Base-by-base conservation (phyloP, 306 rosid genomes). In the Cyclanthera cordifolia region DNA sequence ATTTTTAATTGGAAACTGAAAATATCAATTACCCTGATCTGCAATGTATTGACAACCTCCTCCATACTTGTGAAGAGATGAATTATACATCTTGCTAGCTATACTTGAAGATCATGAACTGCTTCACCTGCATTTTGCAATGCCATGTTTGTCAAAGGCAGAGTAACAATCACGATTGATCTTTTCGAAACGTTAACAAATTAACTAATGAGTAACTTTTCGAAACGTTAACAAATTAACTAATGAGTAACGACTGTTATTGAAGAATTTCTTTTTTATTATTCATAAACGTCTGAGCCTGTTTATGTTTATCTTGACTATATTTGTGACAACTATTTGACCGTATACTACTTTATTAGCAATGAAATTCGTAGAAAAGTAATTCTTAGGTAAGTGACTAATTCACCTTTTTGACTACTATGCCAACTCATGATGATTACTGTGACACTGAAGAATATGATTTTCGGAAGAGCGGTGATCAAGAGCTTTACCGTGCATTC, bases 401-500 rank as follows among this genome's bases (percentile, higher is more conserved):
- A 0, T 37, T 7, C 1, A 8, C 43, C 11, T 11, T 37, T 11
- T 37, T 37, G 43, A 37, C 43, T 37, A 37, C 7, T 37, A 37
- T 10, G 7, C 43, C 12, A 37, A 37, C 8, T 4, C 12, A 37
- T 37, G 43, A 37, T 34, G 3, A 9, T 34, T 34, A 34, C 3
- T n/a, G n/a, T n/a, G n/a, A n/a, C n/a, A n/a, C n/a, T 1, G 9
- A 34, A 34, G 20, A 51, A 14, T 21, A 13, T 45, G 53, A 5
- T 43, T 45, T 21, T 39, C 5, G 15, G 17, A 41, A 20, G 24
- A 21, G 37, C 6, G 5, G 63, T 1, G 53, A 6, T 23, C 24
- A 4, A 24, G 58, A 20, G 60, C 55, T 79, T 72, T 83, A 93
- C 99, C 99, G 7, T 90, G 99, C 99, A 93, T 93, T 83, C 88